Conservation (phyloP, 148 eudicot genomes). For the Vaccinium macrocarpon region DNA sequence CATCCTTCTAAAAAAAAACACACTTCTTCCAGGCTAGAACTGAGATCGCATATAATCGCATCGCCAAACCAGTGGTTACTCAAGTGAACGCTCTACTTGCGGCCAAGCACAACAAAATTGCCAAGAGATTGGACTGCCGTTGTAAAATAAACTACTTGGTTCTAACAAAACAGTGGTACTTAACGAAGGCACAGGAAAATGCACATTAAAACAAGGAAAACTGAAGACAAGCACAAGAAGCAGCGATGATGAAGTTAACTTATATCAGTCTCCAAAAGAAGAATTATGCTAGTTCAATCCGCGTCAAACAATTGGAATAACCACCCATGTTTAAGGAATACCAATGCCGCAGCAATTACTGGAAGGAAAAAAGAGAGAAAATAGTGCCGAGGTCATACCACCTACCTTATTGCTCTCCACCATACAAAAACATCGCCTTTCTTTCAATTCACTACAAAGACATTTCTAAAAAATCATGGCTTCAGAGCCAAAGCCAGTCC, state of each 20-base stretch:
- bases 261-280: neutral
- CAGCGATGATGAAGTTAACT: neutral
- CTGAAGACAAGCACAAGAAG: neutral
- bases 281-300: neutral
- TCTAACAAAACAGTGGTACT: neutral
- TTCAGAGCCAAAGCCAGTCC: slow-evolving; percentile 68
- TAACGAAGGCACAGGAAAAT: neutral
- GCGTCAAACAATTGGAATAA: neutral
- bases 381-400: neutral
- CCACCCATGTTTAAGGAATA: slow-evolving; percentile 24
- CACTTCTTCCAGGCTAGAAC: no score
- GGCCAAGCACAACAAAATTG: no score
- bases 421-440: slow-evolving; percentile 16
- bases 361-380: neutral
- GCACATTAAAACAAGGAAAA: neutral
- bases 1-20: no score
- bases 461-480: slow-evolving; percentile 40
- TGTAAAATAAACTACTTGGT: neutral
- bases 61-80: no score
- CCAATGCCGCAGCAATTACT: slow-evolving; percentile 2
- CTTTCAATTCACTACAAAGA: neutral
- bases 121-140: neutral
- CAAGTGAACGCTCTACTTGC: no score
- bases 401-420: slow-evolving; percentile 25
- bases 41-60: no score